phyloP scores from a whole-genome alignment of 495 filamentous ascomycete genomes.

The Daldinia loculata region DNA sequence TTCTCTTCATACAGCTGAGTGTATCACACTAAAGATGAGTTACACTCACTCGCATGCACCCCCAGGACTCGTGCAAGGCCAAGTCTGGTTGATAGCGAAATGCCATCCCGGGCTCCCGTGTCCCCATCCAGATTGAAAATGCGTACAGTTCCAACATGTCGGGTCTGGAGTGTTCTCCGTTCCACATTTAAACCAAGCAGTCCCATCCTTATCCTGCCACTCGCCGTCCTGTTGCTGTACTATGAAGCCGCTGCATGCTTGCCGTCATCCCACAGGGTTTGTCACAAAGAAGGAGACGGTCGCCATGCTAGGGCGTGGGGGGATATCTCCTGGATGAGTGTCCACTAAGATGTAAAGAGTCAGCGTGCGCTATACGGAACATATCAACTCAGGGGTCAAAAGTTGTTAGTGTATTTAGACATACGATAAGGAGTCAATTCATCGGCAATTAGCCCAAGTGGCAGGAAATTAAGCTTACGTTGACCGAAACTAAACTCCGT shows the following conservation, averaged over 20 bases:
- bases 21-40: neutral
- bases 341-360: neutral
- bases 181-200: constrained; percentile 22
- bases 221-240: constrained; percentile 5
- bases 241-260: constrained; percentile 21
- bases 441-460: neutral
- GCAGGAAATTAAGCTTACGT: neutral
- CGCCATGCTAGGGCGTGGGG: constrained; percentile 14
- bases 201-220: constrained; percentile 24
- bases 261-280: neutral
- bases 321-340: constrained; percentile 15
- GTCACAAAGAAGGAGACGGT: constrained; percentile 13
- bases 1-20: neutral
- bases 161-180: constrained; percentile 16
- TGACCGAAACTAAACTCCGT: neutral
- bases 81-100: constrained; percentile 25
- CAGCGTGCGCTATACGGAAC: neutral
- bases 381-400: neutral
- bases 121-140: constrained; percentile 28
- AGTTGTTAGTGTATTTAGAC: neutral
- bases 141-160: constrained; percentile 21
- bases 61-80: constrained; percentile 7
- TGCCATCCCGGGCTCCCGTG: constrained; percentile 16
- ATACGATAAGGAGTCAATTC: neutral
- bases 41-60: neutral